Evolutionary conservation across 176 grass and related monocot genomes (phyloP).

Genomic region (Aechmea fasciata): DNA sequence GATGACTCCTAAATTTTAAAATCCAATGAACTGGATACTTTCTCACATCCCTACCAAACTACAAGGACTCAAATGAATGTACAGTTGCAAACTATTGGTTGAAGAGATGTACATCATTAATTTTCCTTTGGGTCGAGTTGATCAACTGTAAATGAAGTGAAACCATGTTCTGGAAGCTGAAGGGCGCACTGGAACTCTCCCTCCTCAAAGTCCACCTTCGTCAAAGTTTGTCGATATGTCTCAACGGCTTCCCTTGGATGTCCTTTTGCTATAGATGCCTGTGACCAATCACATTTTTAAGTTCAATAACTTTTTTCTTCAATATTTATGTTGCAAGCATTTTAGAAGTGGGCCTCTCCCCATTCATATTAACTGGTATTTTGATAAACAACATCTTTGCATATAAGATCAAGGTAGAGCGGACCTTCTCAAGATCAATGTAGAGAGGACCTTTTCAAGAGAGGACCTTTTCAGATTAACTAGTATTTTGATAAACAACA

Average conservation of each 20-base stretch:
- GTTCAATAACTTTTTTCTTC: too few relatives aligned
- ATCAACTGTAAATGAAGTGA: constrained; percentile 31
- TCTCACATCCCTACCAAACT: not conserved
- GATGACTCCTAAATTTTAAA: too few relatives aligned
- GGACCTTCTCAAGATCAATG: not conserved
- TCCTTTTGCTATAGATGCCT: constrained; percentile 63
- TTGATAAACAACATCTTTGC: not conserved
- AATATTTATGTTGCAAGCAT: too few relatives aligned
- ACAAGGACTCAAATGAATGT: not conserved
- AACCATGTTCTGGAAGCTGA: constrained; percentile 31
- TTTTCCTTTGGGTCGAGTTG: constrained; percentile 22
- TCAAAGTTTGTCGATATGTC: constrained; percentile 25
- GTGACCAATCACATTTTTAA: not conserved
- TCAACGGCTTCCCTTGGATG: constrained; percentile 37
- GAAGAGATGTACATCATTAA: not conserved
- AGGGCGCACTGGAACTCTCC: constrained; percentile 14
- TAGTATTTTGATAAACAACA: not conserved
- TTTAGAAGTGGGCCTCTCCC: too few relatives aligned
- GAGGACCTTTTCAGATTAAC: not conserved
- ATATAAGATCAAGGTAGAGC: not conserved
- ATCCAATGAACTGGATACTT: not conserved
- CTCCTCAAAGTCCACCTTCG: constrained; percentile 20
- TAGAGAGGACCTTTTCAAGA: not conserved
- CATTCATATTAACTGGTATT: not conserved
- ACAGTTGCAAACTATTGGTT: not conserved